Conservation (phyloP, 108 stramenopile genomes). For the Nitzschia sp. region DNA sequence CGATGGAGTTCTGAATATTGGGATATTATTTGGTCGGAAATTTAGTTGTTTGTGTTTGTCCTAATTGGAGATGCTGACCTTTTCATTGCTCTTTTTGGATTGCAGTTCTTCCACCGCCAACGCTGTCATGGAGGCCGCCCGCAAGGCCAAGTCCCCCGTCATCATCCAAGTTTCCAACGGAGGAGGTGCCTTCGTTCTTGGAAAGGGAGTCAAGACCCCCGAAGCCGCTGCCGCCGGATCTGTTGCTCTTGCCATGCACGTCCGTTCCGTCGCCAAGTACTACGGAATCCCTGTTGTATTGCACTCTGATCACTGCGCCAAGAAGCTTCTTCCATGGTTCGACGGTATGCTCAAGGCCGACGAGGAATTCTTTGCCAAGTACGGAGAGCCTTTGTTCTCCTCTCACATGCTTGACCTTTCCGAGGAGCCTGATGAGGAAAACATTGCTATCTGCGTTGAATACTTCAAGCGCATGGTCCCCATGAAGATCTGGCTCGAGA, state of each 20-base stretch:
- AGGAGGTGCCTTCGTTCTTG: slow-evolving; percentile 83
- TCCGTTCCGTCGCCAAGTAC: slow-evolving; percentile 91
- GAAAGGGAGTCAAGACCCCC: slow-evolving; percentile 88
- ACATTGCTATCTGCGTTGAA: slow-evolving; percentile 90
- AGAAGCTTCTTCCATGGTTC: slow-evolving; percentile 92
- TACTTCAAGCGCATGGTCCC: slow-evolving; percentile 90
- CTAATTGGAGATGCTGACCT: background rate
- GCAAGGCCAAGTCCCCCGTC: slow-evolving; percentile 84
- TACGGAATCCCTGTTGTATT: slow-evolving; percentile 96
- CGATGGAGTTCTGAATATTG: no score
- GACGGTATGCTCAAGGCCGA: slow-evolving; percentile 95
- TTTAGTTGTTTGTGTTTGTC: no score
- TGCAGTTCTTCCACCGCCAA: slow-evolving; percentile 90
- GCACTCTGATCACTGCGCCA: slow-evolving; percentile 97
- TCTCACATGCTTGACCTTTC: slow-evolving; percentile 93
- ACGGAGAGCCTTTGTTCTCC: slow-evolving; percentile 89
- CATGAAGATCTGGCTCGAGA: slow-evolving; percentile 96
- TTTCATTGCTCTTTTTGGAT: slow-evolving; percentile 1
- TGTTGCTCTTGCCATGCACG: slow-evolving; percentile 93
- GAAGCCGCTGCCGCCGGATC: slow-evolving; percentile 84
- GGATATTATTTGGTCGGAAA: no score
- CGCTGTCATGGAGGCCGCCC: slow-evolving; percentile 87
- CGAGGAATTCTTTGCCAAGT: slow-evolving; percentile 87
- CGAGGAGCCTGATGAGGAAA: slow-evolving; percentile 92
- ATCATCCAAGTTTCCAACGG: slow-evolving; percentile 94